Conservation (phyloP, 305 asterid species). For the Fraxinus ornus region DNA sequence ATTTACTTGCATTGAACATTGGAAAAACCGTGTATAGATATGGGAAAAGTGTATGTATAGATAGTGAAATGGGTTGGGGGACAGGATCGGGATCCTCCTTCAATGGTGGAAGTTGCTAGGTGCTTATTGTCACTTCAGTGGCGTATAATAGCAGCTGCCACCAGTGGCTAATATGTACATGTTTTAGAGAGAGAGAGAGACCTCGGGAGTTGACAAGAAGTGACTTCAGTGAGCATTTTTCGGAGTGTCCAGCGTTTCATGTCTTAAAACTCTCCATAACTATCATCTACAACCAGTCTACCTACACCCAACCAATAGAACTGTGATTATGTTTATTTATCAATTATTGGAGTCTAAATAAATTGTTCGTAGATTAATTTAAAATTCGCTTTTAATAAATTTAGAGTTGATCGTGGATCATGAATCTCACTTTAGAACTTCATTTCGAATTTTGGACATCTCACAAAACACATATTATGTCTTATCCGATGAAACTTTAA, state of each 20-base stretch:
- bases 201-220: constrained; percentile 5
- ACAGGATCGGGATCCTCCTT: constrained; percentile 21
- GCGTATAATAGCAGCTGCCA: constrained; percentile 39
- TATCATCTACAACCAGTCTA: not conserved
- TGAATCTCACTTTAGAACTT: too few species aligned
- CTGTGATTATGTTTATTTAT: not conserved
- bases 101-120: constrained; percentile 18
- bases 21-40: not conserved
- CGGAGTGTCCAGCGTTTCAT: constrained; percentile 45
- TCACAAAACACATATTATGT: too few species aligned
- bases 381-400: too few species aligned
- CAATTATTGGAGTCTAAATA: not conserved
- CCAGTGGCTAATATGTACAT: not conserved
- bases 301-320: not conserved
- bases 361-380: too few species aligned
- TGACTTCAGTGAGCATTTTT: constrained; percentile 42
- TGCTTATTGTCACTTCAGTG: constrained; percentile 28
- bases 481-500: too few species aligned
- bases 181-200: not conserved
- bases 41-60: constrained; percentile 5
- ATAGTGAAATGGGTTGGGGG: not conserved
- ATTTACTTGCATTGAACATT: not conserved
- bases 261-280: constrained; percentile 28
- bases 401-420: too few species aligned
- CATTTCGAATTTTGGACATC: too few species aligned